Conservation (phyloP, 352 stramenopile species). For the Pythium phragmitis region DNA sequence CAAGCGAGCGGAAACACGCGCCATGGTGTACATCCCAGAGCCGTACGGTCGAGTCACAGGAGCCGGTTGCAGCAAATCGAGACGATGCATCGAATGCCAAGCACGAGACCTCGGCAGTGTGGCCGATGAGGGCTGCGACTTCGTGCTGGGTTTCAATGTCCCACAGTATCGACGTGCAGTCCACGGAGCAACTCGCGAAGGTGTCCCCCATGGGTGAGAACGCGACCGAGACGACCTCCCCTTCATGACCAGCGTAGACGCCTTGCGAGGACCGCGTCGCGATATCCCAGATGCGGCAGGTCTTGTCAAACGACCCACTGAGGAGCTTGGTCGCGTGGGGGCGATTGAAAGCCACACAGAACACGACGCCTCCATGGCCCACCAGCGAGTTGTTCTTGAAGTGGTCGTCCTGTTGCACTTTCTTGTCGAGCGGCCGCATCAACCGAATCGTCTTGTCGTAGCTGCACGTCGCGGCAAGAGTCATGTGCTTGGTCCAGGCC, state of each 20-base stretch:
- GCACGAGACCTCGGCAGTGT: constrained; percentile 69
- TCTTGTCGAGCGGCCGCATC: constrained; percentile 34
- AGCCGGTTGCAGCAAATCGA: constrained; percentile 56
- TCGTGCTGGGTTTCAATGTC: constrained; percentile 49
- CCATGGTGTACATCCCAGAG: constrained; percentile 75
- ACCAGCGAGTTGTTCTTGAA: constrained; percentile 33
- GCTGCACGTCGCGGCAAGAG: constrained; percentile 59
- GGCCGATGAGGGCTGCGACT: constrained; percentile 43
- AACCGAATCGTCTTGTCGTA: constrained; percentile 79
- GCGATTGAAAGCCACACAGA: constrained; percentile 60
- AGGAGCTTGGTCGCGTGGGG: constrained; percentile 49
- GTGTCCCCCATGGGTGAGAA: constrained; percentile 38
- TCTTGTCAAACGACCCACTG: constrained; percentile 81
- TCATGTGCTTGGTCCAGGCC: constrained; percentile 62
- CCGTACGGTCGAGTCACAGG: constrained; percentile 63
- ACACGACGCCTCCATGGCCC: constrained; percentile 69
- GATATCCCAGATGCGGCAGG: constrained; percentile 69
- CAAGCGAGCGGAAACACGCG: constrained; percentile 66
- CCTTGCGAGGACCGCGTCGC: constrained; percentile 30
- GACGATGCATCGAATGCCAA: constrained; percentile 50
- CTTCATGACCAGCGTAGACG: constrained; percentile 54
- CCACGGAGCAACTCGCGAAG: constrained; percentile 75
- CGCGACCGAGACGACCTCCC: constrained; percentile 50
- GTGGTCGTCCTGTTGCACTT: constrained; percentile 22
- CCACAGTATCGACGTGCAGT: constrained; percentile 69